phyloP scores from a whole-genome alignment of 495 filamentous ascomycete genomes.

The Aspergillus bertholletiae region DNA sequence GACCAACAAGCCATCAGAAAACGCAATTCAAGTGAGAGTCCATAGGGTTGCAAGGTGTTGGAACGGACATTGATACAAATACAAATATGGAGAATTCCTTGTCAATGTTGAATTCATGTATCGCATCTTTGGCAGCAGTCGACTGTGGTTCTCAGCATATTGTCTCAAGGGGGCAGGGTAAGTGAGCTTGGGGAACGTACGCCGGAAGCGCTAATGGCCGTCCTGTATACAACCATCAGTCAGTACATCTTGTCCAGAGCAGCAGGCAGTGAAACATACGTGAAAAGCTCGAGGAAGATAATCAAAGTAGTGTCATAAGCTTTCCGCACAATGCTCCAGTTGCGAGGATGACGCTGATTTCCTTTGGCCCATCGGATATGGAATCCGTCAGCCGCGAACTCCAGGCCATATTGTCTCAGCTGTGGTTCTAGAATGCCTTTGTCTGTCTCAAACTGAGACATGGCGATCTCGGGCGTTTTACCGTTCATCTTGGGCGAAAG shows the following conservation, averaged over 20 bases:
- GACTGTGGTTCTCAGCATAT: slow-evolving; percentile 20
- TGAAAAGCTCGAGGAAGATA: slow-evolving; percentile 39
- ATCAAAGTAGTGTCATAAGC: slow-evolving; percentile 32
- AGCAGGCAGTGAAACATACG: slow-evolving; percentile 23
- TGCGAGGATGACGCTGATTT: slow-evolving; percentile 38
- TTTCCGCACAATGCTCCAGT: slow-evolving; percentile 35
- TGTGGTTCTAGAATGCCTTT: slow-evolving; percentile 17
- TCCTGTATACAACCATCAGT: slow-evolving; percentile 18
- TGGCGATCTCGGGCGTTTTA: slow-evolving; percentile 6
- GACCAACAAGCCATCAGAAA: neutral
- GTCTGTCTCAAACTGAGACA: slow-evolving; percentile 17
- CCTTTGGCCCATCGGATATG: slow-evolving; percentile 35
- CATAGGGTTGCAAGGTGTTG: neutral
- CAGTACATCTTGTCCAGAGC: neutral
- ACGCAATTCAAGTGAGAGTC: neutral
- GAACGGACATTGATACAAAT: slow-evolving; percentile 36
- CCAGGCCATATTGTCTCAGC: slow-evolving; percentile 22
- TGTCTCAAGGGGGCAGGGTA: neutral
- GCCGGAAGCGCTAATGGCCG: slow-evolving; percentile 38
- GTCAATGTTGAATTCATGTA: slow-evolving; percentile 26
- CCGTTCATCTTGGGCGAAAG: neutral
- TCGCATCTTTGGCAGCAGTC: slow-evolving; percentile 30
- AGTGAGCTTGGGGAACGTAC: slow-evolving; percentile 18
- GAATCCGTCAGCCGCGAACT: slow-evolving; percentile 31
- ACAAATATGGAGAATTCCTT: slow-evolving; percentile 32